Base-by-base conservation (phyloP, 2,329 filamentous ascomycete species). In the Colletotrichum eleusines region DNA sequence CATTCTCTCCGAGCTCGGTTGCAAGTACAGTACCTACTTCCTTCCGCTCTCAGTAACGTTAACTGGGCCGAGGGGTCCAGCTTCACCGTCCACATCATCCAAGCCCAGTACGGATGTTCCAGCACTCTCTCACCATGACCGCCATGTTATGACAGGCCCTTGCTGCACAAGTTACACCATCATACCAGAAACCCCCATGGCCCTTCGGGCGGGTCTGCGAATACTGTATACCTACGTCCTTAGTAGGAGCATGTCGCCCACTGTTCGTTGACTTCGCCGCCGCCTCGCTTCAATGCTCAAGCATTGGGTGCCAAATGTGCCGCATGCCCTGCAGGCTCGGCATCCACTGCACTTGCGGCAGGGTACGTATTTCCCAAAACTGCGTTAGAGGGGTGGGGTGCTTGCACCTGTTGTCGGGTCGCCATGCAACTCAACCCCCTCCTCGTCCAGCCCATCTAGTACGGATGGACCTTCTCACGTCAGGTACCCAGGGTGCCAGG, bases 251-350 rank as follows among this genome's bases (percentile, higher is more conserved):
- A 33, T 26, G 33, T 16, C 23, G 23, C 44, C 42, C 42, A 59
- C 66, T 69, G 44, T 44, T 44, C 42, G 23, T 58, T 26, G 60
- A 31, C 54, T n/a, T 61, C 55, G 63, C 23, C 51, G 31, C 48
- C 44, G 26, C 28, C 31, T 40, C 40, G 33, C 51, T 57, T 55
- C 38, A 66, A 69, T 28, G 67, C 68, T 68, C 54, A 71, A 68
- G 58, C 57, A 68, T 62, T 71, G 50, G 68, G 40, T 46, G 64
- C 35, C 63, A 71, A 63, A 68, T 63, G 57, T 63, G 64, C 68
- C 57, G 68, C 68, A 71, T 59, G 68, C 23, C 67, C 63, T 66
- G 67, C 67, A 62, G 63, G 67, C 67, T 66, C 67, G 63, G 69
- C 58, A 71, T 69, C 57, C 64, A 63, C 64, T 63, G 65, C 64